Evolutionary conservation across 2,329 filamentous ascomycete genomes (phyloP), one percentile per base, ranked within the genome.

Genomic region (Beauveria scarabaeidicola): DNA sequence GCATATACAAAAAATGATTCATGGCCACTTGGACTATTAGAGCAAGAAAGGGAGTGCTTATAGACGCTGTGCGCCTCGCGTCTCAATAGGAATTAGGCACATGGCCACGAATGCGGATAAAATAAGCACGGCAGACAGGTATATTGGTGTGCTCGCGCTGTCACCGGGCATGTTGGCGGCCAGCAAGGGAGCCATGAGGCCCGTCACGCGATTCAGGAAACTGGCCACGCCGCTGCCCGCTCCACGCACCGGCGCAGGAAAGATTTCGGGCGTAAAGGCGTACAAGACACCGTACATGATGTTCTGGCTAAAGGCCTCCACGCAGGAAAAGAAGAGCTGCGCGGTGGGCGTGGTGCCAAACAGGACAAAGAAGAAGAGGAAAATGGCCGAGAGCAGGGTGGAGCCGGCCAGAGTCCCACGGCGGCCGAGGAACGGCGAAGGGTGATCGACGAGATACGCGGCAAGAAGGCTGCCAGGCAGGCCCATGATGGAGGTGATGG

Each of bases 221-320:
- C 84, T 88, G 23, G 85, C 83, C 52, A 91, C 86, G 46, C 88
- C 88, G 0, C 84, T 88, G 6, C 87, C 88, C 0, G 87, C 88
- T 5, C 88, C 88, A 36, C 88, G 77, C 23, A 87, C 83, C 0
- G 87, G 86, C 0, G 87, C 85, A 0, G 88, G 87, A 72, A 91
- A 90, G 29, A 90, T 83, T 67, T 91, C 88, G 0, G 88, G 88
- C 0, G 88, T 90, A 69, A 89, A 91, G 8, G 87, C 86, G 69
- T 90, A 91, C 1, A 91, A 74, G 1, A 90, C 86, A 60, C 87
- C 87, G 72, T 90, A 90, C 84, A 88, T 88, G 73, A 89, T 86
- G 68, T 89, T 89, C 72, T 89, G 86, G 64, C 84, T 82, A 69
- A 90, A 89, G 11, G 87, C 84, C 69, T 88, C 84, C 63, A 87